These are phyloP conservation scores for Pseudogymnoascus sp. DNA, from an alignment of 2,329 filamentous ascomycete species.

Conservation along the genomic window DNA sequence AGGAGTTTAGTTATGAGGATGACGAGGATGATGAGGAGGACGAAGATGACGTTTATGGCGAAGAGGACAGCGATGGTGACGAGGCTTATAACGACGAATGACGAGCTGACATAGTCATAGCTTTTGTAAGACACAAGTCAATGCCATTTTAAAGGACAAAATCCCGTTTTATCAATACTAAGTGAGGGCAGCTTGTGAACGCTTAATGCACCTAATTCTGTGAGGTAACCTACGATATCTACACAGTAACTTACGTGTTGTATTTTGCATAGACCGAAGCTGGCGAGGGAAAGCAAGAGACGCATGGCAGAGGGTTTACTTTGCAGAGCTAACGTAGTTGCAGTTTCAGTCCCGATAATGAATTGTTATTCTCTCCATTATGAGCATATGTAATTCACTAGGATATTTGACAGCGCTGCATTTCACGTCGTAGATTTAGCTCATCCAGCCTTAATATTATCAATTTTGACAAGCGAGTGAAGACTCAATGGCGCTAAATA, in stretches of 20 bases:
- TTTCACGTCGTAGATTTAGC: neutral
- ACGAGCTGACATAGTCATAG: neutral
- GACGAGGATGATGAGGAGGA: conserved; percentile 11
- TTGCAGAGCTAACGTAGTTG: neutral
- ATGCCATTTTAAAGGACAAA: neutral
- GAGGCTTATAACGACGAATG: conserved; percentile 2
- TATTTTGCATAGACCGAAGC: too few relatives aligned
- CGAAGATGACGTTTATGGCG: conserved; percentile 7
- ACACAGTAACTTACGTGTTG: too few relatives aligned
- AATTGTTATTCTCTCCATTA: neutral
- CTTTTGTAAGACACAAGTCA: neutral
- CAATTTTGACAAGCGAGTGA: too few relatives aligned
- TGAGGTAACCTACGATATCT: neutral
- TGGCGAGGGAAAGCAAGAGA: neutral
- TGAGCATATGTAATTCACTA: neutral
- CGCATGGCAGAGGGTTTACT: neutral
- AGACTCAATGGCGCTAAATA: conserved; percentile 18
- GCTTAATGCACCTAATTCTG: neutral
- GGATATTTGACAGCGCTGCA: too few relatives aligned
- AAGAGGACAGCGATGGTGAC: neutral
- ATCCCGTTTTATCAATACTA: neutral
- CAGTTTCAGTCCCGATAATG: neutral
- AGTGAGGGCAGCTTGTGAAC: neutral
- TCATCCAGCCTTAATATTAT: neutral
- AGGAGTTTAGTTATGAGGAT: neutral